Base-by-base conservation (phyloP, 345 rosid genomes). In the Euphorbia lathyris region DNA sequence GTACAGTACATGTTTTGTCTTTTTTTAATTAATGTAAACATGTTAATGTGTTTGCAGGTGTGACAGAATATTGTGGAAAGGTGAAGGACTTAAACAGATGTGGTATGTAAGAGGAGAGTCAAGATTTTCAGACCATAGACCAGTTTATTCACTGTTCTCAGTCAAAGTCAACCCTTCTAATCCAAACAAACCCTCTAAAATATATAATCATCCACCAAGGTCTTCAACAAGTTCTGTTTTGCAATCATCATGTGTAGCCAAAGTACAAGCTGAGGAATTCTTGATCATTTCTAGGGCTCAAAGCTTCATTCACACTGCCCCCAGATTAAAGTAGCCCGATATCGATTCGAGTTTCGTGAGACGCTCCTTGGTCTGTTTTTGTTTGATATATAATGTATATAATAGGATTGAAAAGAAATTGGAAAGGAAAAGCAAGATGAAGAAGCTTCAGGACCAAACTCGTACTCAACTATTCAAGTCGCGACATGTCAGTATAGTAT, bases 41-140 rank as follows among this genome's bases (percentile, higher is more conserved):
- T 34, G 38, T 34, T 2, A 34, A n/a, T n/a, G n/a, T 34, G 3
- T 34, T 34, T 34, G 19, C 86, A 93, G 98, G 98, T 94, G 98
- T 45, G 98, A 94, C 79, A 67, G 98, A 52, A 89, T 94, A 76
- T 42, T 91, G 74, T 94, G 97, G 97, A 89, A 75, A 86, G 98
- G 98, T 22, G 92, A 88, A 19, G 97, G 91, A 25, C 58, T 94
- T 70, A 85, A 86, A 72, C 98, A 94, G 61, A 59, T 88, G 56
- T 78, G 86, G 83, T 94, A 94, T 29, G 48, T 69, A 29, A 83
- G 98, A 72, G 96, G 97, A 63, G 97, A 91, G 83, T 94, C 96
- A 12, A 88, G 76, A 81, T 94, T 94, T 81, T 94, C 98, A 19
- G 98, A 94, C 81, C 98, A 94, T 65, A 74, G 97, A 68, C 97